These are phyloP conservation scores for Lasiodiplodia citricola DNA, from an alignment of 2,329 filamentous ascomycete species.

Conservation along the genomic window DNA sequence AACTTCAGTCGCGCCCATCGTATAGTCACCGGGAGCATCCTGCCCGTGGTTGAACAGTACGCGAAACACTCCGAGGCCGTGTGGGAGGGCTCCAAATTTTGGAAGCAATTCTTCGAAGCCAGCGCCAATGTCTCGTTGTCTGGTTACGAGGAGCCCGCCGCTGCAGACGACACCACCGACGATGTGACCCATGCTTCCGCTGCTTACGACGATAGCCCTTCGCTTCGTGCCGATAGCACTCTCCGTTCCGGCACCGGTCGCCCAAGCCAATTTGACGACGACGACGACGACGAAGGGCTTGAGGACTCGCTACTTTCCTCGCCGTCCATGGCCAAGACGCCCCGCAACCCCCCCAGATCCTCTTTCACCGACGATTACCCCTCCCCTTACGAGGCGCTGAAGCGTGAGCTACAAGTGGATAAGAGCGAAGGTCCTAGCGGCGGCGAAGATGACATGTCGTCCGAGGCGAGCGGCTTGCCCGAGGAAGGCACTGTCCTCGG, in stretches of 20 bases:
- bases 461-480: slow-evolving; percentile 36
- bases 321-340: slow-evolving; percentile 61
- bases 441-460: slow-evolving; percentile 24
- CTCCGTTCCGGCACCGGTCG: slow-evolving; percentile 45
- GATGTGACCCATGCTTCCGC: slow-evolving; percentile 40
- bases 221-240: slow-evolving; percentile 44
- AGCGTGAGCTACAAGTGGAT: slow-evolving; percentile 64
- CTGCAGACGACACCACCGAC: slow-evolving; percentile 59
- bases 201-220: slow-evolving; percentile 43
- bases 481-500: slow-evolving; percentile 32
- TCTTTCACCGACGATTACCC: slow-evolving; percentile 67
- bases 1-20: slow-evolving; percentile 97
- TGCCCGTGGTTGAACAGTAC: slow-evolving; percentile 94
- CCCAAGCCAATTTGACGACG: slow-evolving; percentile 36
- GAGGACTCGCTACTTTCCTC: slow-evolving; percentile 71
- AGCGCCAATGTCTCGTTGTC: slow-evolving; percentile 96
- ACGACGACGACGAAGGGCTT: slow-evolving; percentile 44
- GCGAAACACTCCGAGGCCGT: slow-evolving; percentile 91
- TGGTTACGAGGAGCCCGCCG: slow-evolving; percentile 82
- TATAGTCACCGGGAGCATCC: slow-evolving; percentile 91
- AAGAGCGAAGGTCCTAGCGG: slow-evolving; percentile 40
- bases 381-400: slow-evolving; percentile 78
- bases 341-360: slow-evolving; percentile 45
- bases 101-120: slow-evolving; percentile 99
- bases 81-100: slow-evolving; percentile 99